phyloP scores from a whole-genome alignment of 1,139 yeast genomes.

The Blastobotrys persicus region DNA sequence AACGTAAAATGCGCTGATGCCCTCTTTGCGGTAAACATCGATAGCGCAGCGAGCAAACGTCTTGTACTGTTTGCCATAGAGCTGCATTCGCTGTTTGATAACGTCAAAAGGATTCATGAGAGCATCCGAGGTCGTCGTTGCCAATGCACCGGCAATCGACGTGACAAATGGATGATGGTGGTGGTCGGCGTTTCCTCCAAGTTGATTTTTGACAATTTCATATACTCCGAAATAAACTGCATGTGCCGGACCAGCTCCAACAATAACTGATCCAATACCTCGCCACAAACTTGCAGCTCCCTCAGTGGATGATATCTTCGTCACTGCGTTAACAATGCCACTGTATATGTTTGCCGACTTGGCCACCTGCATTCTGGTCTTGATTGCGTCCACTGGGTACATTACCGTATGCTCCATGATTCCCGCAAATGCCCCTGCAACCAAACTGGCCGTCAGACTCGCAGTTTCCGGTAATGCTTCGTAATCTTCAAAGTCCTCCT shows the following conservation, averaged over 20 bases:
- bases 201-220: slow-evolving; percentile 72
- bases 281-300: slow-evolving; percentile 91
- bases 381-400: slow-evolving; percentile 94
- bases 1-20: slow-evolving; percentile 78
- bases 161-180: slow-evolving; percentile 80
- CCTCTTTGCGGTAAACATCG: slow-evolving; percentile 68
- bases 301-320: slow-evolving; percentile 79
- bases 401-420: slow-evolving; percentile 94
- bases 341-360: slow-evolving; percentile 41
- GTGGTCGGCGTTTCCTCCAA: slow-evolving; percentile 39
- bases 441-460: slow-evolving; percentile 73
- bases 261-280: slow-evolving; percentile 87
- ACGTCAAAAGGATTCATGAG: slow-evolving; percentile 98
- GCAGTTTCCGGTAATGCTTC: slow-evolving; percentile 91
- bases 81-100: slow-evolving; percentile 82
- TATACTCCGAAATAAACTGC: slow-evolving; percentile 97
- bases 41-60: slow-evolving; percentile 40
- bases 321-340: slow-evolving; percentile 58
- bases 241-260: slow-evolving; percentile 99
- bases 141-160: slow-evolving; percentile 87
- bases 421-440: slow-evolving; percentile 97
- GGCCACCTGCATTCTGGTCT: slow-evolving; percentile 89
- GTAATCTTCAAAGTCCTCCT: slow-evolving; percentile 54
- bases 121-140: slow-evolving; percentile 91
- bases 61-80: slow-evolving; percentile 36